Base-by-base conservation (phyloP, 768 basidiomycete species). In the Agaricus subrufescens region DNA sequence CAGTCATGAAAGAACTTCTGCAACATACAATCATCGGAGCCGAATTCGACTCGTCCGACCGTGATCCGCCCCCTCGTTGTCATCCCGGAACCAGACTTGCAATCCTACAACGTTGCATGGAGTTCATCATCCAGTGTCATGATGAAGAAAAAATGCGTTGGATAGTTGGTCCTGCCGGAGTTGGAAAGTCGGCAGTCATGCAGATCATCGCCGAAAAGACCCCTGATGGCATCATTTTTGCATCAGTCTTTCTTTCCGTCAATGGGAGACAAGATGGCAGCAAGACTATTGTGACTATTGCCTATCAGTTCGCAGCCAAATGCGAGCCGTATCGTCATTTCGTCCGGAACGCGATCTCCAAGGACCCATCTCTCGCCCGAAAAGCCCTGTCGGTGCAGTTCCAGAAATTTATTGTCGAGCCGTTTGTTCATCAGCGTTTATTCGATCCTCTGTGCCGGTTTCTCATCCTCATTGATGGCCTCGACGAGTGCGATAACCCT, bases 401-500 rank as follows among this genome's bases (percentile, higher is more conserved):
- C 19, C n/a, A 55, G 2, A 7, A 50, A 1, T 49, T 66, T 9
- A 45, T 66, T 6, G 34, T 61, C 8, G 34, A 60, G 25, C 56
- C 63, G 2, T 46, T 63, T 19, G 23, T 26, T 2, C 7, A n/a
- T 4, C 10, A 15, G 3, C 30, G 2, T 7, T 9, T 11, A 14
- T 8, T 8, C 14, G 8, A 7, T 10, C 15, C 23, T 25, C 25
- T 3, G 10, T 19, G 30, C 15, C 7, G 14, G 11, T 19, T 11
- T 3, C 23, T 9, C 14, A 65, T 25, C 61, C 66, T 19, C 1
- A 29, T 54, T 26, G 69, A 71, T 54, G 68, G 66, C 1, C 54
- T 71, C 2, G 69, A 71, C 44, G 67, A 67, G 51, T 67, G 66
- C 31, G 45, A 57, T 8, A 34, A 23, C 34, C 57, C 1, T 51